Evolutionary conservation across 768 basidiomycete species (phyloP).

Genomic region (Kwoniella bestiolae): DNA sequence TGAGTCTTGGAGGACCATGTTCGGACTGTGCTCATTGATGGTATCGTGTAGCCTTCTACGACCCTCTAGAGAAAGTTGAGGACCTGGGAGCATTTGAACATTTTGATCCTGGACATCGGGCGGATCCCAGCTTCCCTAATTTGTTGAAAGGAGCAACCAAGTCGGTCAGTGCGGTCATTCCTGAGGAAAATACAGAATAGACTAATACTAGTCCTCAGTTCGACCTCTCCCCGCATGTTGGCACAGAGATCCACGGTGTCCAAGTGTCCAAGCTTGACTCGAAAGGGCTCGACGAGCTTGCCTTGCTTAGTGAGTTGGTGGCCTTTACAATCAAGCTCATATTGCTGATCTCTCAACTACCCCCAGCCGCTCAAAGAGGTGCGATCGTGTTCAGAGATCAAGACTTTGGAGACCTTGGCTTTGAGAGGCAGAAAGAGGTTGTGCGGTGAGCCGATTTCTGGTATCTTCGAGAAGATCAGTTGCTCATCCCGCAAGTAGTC

Average conservation of each 20-base stretch:
- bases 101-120: constrained; percentile 14
- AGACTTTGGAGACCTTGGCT: constrained; percentile 1
- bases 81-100: constrained; percentile 8
- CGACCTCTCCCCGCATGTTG: constrained; percentile 12
- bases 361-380: not conserved
- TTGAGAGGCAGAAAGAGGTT: not conserved
- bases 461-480: too few species aligned
- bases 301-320: not conserved
- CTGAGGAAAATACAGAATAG: not conserved
- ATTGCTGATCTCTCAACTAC: not conserved
- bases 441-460: not conserved
- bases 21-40: not conserved
- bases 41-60: not conserved
- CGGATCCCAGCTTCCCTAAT: constrained; percentile 16
- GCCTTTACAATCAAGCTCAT: not conserved
- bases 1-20: too few species aligned
- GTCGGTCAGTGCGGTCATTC: not conserved
- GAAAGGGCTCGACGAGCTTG: not conserved
- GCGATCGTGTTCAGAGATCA: constrained; percentile 8
- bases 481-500: too few species aligned
- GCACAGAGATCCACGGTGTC: constrained; percentile 12
- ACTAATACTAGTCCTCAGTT: not conserved
- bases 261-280: not conserved
- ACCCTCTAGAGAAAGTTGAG: not conserved
- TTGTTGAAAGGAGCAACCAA: not conserved